Conservation (phyloP, 371 early-diverging fungal genomes). For the Mortierella sp. region DNA sequence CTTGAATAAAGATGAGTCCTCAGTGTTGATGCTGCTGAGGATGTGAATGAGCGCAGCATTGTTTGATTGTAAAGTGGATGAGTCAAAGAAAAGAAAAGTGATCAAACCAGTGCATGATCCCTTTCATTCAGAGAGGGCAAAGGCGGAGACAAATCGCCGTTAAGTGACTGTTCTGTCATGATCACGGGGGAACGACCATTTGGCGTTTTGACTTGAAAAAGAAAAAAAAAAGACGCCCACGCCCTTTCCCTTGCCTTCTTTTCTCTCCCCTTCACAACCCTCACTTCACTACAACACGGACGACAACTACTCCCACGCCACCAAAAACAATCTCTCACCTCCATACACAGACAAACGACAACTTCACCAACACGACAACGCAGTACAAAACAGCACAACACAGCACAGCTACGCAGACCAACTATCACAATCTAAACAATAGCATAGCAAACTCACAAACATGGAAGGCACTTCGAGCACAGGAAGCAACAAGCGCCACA, state of each 20-base stretch:
- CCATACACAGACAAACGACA: not conserved
- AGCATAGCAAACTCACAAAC: not conserved
- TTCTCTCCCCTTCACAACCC: not conserved
- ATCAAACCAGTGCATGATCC: not conserved
- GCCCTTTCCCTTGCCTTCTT: not conserved
- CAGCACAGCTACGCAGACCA: not conserved
- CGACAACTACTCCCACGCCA: not conserved
- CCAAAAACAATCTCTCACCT: not conserved
- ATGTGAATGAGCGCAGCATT: slow-evolving; percentile 31
- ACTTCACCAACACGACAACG: too few relatives aligned
- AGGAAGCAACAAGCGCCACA: not conserved
- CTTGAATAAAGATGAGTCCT: not conserved
- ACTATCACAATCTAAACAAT: not conserved
- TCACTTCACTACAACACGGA: too few relatives aligned
- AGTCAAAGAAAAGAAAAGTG: not conserved
- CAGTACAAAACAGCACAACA: too few relatives aligned
- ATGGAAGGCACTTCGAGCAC: not conserved
- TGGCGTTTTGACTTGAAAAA: too few relatives aligned
- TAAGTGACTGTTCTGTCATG: too few relatives aligned
- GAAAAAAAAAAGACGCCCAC: too few relatives aligned
- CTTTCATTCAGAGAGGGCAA: too few relatives aligned
- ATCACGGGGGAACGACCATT: too few relatives aligned
- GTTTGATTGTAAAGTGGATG: not conserved
- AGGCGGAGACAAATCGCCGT: too few relatives aligned
- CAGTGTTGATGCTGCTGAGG: not conserved